These are phyloP conservation scores for Rhypophila decipiens DNA, from an alignment of 495 filamentous ascomycete species.

Conservation along the genomic window DNA sequence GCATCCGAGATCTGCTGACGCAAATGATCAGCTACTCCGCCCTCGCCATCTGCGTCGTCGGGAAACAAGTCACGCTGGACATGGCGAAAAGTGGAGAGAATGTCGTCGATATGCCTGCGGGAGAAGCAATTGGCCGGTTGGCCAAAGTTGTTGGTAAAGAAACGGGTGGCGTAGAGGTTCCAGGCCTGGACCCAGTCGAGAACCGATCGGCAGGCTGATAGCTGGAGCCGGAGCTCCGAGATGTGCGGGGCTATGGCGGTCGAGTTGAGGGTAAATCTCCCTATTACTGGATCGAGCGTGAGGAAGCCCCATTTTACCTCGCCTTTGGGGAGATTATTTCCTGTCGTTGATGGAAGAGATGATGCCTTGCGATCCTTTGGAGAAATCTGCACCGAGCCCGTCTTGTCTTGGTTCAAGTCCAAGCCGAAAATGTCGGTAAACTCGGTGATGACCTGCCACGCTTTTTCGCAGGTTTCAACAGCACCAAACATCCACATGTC, in stretches of 20 bases:
- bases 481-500: conserved; percentile 66
- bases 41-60: conserved; percentile 7
- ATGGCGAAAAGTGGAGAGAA: conserved; percentile 50
- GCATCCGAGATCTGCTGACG: conserved; percentile 46
- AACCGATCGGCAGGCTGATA: conserved; percentile 45
- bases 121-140: conserved; percentile 58
- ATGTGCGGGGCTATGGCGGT: conserved; percentile 55
- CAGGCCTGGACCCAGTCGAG: conserved; percentile 60
- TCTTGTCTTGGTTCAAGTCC: conserved; percentile 55
- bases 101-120: conserved; percentile 56
- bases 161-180: conserved; percentile 58
- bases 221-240: conserved; percentile 50
- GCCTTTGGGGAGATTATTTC: conserved; percentile 42
- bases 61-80: conserved; percentile 51
- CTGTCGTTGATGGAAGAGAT: conserved; percentile 4
- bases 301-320: conserved; percentile 60
- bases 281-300: conserved; percentile 45
- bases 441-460: conserved; percentile 51
- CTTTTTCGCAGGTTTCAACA: conserved; percentile 47
- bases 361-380: conserved; percentile 6
- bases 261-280: conserved; percentile 56
- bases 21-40: conserved; percentile 28
- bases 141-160: conserved; percentile 62
- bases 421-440: conserved; percentile 53
- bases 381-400: conserved; percentile 42